Evolutionary conservation across 2,329 filamentous ascomycete species (phyloP), one percentile per base, ranked within the genome.

Genomic region (Chaetomium strumarium): DNA sequence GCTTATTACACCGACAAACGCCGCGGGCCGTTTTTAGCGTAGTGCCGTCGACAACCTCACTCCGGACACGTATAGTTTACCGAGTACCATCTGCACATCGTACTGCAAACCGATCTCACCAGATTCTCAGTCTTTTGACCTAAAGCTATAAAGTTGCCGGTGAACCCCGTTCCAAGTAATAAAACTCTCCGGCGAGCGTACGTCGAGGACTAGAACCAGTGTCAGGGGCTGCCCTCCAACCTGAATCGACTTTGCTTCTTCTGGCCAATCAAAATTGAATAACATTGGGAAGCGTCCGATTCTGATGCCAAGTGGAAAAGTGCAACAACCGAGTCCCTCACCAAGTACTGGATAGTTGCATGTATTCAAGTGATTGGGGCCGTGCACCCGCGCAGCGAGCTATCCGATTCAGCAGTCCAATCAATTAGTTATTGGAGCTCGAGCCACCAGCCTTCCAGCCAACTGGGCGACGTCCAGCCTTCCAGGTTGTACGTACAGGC

Each of bases 401-500:
- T 6, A 10, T 34, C 9, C 10, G 12, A 34, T 5, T 34, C 33
- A 34, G 33, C 4, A 4, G 3, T 34, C 11, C 11, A 34, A 10
- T 14, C 34, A 37, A 37, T n/a, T 5, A 37, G 16, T 9, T 14
- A n/a, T 16, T 37, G 34, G 13, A 37, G 34, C 34, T 12, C 16
- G 13, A 16, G 13, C 12, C 13, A 14, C 14, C 34, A 4, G 34
- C 7, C 34, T 5, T 14, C 34, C 39, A 13, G 46, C 36, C 34
- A 40, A 42, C 41, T 20, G 41, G 47, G 45, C 31, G 42, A 38
- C 38, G 44, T 43, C 46, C 53, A 50, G 53, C 49, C 53, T 56
- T n/a, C n/a, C n/a, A n/a, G n/a, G n/a, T n/a, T n/a, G n/a, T n/a
- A n/a, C 42, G 38, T 49, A 43, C 46, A 50, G 53, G 49, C 50